Evolutionary conservation across 306 rosid species (phyloP).

Genomic region (Cucurbita pepo): DNA sequence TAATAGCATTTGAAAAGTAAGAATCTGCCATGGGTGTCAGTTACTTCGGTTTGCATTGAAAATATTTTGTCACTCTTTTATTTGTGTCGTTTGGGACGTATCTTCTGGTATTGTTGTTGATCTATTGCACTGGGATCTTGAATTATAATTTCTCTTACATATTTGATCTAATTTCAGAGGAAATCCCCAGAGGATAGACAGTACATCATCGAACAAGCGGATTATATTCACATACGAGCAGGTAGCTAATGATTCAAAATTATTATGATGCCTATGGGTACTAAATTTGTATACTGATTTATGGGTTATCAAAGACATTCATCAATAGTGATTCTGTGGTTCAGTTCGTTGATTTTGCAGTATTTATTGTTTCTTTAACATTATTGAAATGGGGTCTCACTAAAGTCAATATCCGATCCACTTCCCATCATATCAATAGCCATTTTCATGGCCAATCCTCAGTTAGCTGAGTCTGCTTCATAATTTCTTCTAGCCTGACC

Average conservation of each 20-base stretch:
- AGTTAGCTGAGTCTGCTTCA: too few species aligned
- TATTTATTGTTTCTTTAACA: too few species aligned
- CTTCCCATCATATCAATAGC: too few species aligned
- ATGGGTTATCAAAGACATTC: background rate
- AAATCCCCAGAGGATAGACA: conserved; percentile 94
- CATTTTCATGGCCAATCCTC: too few species aligned
- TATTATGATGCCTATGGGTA: background rate
- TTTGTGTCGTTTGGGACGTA: background rate
- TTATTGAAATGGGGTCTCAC: too few species aligned
- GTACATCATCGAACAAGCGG: conserved; percentile 79
- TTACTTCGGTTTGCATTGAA: background rate
- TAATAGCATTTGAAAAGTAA: conserved; percentile 84
- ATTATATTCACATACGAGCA: conserved; percentile 78
- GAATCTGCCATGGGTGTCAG: conserved; percentile 6
- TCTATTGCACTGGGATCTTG: background rate
- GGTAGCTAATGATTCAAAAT: conserved; percentile 23
- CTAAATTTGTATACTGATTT: background rate
- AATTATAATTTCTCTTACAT: conserved; percentile 2
- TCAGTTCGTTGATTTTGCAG: too few species aligned
- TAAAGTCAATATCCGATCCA: too few species aligned
- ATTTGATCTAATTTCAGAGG: conserved; percentile 41
- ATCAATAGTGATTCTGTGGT: background rate
- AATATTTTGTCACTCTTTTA: background rate
- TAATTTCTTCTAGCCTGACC: too few species aligned
- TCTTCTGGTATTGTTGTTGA: background rate